phyloP scores from a whole-genome alignment of 352 stramenopile species.

The Globisporangium mamillatum region DNA sequence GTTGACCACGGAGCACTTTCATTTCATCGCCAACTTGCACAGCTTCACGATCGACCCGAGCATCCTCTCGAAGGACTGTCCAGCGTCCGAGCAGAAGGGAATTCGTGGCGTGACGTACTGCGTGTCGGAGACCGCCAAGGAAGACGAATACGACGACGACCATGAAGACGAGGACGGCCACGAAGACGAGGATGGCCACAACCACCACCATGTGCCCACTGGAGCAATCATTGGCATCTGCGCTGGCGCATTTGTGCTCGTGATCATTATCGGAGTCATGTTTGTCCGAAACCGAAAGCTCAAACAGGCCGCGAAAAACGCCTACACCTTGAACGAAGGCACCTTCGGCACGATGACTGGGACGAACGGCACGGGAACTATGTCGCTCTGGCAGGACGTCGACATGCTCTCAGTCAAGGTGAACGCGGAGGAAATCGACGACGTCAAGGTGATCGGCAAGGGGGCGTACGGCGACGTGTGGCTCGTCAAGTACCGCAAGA shows the following conservation, averaged over 20 bases:
- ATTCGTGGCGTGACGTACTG: slow-evolving; percentile 7
- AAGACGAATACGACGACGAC: too few species aligned
- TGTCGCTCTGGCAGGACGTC: neutral
- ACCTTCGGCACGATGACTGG: neutral
- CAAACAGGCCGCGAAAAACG: too few species aligned
- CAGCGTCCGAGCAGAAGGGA: neutral
- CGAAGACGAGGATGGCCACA: too few species aligned
- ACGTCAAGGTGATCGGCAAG: slow-evolving; percentile 6
- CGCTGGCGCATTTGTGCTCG: too few species aligned
- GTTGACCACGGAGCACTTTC: slow-evolving; percentile 10
- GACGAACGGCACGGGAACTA: neutral
- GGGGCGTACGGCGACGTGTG: slow-evolving; percentile 11
- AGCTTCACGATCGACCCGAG: neutral
- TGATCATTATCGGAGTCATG: too few species aligned
- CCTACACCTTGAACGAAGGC: too few species aligned
- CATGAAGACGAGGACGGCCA: too few species aligned
- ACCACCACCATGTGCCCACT: too few species aligned
- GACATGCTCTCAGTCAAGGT: slow-evolving; percentile 31
- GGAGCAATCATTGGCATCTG: too few species aligned
- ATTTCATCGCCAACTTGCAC: slow-evolving; percentile 7
- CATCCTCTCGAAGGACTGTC: neutral
- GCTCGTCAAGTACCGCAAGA: slow-evolving; percentile 11
- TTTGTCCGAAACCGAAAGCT: too few species aligned
- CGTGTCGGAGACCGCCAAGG: neutral
- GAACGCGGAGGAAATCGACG: slow-evolving; percentile 11